phyloP scores from a whole-genome alignment of 2,329 filamentous ascomycete genomes.

The Pyrenophora tritici-repentis region DNA sequence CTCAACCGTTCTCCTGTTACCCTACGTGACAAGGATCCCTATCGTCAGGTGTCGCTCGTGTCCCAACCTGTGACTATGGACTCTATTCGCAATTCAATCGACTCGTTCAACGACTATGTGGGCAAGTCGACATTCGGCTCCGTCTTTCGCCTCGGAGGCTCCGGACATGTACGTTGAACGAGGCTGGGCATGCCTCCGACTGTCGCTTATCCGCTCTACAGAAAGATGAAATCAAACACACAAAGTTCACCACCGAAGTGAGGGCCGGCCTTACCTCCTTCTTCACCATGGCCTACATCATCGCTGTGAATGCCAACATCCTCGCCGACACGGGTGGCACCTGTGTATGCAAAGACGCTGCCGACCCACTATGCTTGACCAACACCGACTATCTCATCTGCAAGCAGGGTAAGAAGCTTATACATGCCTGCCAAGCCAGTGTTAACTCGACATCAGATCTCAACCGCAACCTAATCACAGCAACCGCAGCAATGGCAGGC shows the following conservation, averaged over 20 bases:
- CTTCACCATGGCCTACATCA: conserved; percentile 54
- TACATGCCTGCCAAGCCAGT: not conserved
- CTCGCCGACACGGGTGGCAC: conserved; percentile 70
- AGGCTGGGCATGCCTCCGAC: not conserved
- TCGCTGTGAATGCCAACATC: conserved; percentile 43
- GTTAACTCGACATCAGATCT: conserved; percentile 49
- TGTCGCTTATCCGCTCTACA: conserved; percentile 42
- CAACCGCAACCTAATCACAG: conserved; percentile 80
- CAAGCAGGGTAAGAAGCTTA: conserved; percentile 36
- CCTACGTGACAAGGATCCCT: conserved; percentile 10
- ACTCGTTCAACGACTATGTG: conserved; percentile 32
- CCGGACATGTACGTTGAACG: conserved; percentile 70
- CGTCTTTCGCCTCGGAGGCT: conserved; percentile 77
- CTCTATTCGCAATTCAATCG: conserved; percentile 19
- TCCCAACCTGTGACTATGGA: conserved; percentile 28
- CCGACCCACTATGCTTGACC: conserved; percentile 58
- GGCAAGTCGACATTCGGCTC: conserved; percentile 46
- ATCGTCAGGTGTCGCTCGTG: conserved; percentile 2
- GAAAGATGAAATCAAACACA: conserved; percentile 72
- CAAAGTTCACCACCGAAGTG: conserved; percentile 82
- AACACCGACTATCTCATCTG: conserved; percentile 68
- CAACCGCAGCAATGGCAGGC: conserved; percentile 80
- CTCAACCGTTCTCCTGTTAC: not conserved
- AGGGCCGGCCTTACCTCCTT: conserved; percentile 78
- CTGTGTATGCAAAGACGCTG: conserved; percentile 65